Evolutionary conservation across 805 yeast species (phyloP), one percentile per base, ranked within the genome.

Genomic region (Ogataea henricii): DNA sequence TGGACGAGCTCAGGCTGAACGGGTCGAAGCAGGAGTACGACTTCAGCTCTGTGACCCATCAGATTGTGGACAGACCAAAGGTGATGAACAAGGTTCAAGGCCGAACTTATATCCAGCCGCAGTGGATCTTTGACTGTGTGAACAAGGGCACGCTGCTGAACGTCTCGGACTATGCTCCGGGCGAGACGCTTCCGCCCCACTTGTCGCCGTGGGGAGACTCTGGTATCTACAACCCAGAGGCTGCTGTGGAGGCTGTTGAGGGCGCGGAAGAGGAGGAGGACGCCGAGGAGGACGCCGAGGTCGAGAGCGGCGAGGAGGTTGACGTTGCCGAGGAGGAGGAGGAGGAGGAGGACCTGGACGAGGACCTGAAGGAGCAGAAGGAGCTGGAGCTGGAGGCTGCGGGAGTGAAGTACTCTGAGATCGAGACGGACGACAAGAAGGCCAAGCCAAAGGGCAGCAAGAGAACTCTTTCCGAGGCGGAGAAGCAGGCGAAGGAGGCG

Each of bases 141-240:
- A 94, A 94, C 73, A 85, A 86, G 69, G 79, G 81, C 42, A 74
- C 79, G 50, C 74, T 94, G 51, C 74, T 87, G 50, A 81, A 94
- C 16, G 96, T 89, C 18, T 83, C 85, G 46, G 77, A 76, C 46
- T 94, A 94, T 64, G 87, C 95, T 37, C 96, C 97, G 4, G 99
- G 99, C 47, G 97, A 92, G 71, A 73, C 89, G 4, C 76, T 94
- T 55, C 99, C 99, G 38, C 97, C 99, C 30, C 99, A 94, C 69
- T 75, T 94, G 62, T 88, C 96, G 44, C 99, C 99, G 74, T 94
- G 99, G 98, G 98, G 98, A 58, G 99, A 94, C 72, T 79, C 91
- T 40, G 89, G 86, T 59, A 85, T 84, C 46, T 94, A 94, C 71
- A 82, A 92, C 68, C 98, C 99, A 60, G 82, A 77, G 48, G 85